Percentiles rank a stretch among this genome's conserved stretches.
Conservation (phyloP, 108 stramenopile species). For the Skeletonema costatum region DNA sequence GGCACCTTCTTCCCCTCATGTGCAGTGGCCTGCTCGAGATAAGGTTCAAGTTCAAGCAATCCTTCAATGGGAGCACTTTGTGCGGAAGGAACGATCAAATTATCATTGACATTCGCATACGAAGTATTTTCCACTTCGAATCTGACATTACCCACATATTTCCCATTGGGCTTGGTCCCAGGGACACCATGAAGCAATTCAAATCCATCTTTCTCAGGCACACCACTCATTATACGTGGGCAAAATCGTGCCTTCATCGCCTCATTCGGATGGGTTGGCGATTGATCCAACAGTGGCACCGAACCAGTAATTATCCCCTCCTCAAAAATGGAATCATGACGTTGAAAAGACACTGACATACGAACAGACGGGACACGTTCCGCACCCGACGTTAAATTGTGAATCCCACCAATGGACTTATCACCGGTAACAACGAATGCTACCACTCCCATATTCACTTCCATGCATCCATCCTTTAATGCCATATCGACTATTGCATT, state of each 20-base stretch:
- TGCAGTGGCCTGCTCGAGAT: conserved; percentile 20
- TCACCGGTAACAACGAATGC: conserved; percentile 27
- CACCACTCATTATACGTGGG: conserved; percentile 24
- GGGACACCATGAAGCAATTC: conserved; percentile 34
- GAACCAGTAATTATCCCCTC: conserved; percentile 21
- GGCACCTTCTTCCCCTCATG: conserved; percentile 15
- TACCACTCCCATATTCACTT: conserved; percentile 43
- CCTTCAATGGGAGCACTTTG: conserved; percentile 27
- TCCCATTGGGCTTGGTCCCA: conserved; percentile 34
- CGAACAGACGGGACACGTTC: conserved; percentile 8
- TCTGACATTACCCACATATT: conserved; percentile 34
- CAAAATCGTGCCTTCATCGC: conserved; percentile 28
- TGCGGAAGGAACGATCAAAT: background rate
- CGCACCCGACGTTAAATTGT: conserved; percentile 5
- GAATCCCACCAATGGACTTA: background rate
- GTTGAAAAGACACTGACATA: conserved; percentile 12
- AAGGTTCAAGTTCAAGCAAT: conserved; percentile 31
- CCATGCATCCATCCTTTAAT: conserved; percentile 24
- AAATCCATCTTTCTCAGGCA: conserved; percentile 4
- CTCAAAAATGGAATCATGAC: conserved; percentile 41
- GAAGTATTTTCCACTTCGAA: conserved; percentile 5
- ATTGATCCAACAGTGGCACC: conserved; percentile 34
- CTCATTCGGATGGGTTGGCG: conserved; percentile 1
- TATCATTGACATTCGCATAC: background rate
- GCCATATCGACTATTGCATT: conserved; percentile 16